A percentile compares a stretch with the other conserved stretches of the same genome.
Evolutionary conservation across 2,329 filamentous ascomycete species (phyloP).

Genomic region (Neofusicoccum umdonicola): DNA sequence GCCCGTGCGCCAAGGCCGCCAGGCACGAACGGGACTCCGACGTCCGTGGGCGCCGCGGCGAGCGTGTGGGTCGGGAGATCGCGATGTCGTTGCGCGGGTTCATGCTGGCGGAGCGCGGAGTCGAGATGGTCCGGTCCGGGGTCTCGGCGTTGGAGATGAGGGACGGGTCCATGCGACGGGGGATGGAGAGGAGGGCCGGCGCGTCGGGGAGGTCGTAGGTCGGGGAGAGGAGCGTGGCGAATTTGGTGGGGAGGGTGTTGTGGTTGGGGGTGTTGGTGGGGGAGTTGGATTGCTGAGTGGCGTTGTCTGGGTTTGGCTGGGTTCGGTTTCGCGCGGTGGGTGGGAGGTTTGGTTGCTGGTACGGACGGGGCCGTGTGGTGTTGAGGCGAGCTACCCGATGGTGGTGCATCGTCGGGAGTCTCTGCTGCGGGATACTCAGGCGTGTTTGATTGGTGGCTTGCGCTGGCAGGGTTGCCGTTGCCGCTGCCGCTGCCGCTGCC

Average conservation of each 20-base stretch:
- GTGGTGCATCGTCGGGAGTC: too few relatives aligned
- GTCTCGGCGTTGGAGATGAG: neutral
- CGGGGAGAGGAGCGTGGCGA: neutral
- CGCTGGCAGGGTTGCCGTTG: too few relatives aligned
- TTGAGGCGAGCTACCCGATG: neutral
- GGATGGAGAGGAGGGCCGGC: neutral
- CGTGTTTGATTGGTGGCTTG: neutral
- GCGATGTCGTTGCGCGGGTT: slow-evolving; percentile 24
- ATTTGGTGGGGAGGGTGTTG: neutral
- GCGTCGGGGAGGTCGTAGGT: neutral
- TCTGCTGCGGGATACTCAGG: too few relatives aligned
- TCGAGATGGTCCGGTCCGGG: slow-evolving; percentile 17
- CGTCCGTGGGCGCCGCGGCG: slow-evolving; percentile 43
- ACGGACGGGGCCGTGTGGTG: neutral
- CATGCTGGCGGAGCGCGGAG: slow-evolving; percentile 19
- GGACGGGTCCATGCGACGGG: neutral
- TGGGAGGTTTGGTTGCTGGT: neutral
- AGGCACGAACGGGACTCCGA: slow-evolving; percentile 66
- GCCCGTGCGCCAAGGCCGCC: slow-evolving; percentile 59
- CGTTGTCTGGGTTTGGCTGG: too few relatives aligned
- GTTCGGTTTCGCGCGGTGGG: neutral
- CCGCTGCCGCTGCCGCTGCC: too few relatives aligned
- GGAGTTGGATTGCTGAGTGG: neutral
- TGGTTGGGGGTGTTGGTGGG: neutral
- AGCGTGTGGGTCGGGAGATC: slow-evolving; percentile 56